phyloP scores from a whole-genome alignment of 1,284 basidiomycete species.

The Thecaphora frezii region DNA sequence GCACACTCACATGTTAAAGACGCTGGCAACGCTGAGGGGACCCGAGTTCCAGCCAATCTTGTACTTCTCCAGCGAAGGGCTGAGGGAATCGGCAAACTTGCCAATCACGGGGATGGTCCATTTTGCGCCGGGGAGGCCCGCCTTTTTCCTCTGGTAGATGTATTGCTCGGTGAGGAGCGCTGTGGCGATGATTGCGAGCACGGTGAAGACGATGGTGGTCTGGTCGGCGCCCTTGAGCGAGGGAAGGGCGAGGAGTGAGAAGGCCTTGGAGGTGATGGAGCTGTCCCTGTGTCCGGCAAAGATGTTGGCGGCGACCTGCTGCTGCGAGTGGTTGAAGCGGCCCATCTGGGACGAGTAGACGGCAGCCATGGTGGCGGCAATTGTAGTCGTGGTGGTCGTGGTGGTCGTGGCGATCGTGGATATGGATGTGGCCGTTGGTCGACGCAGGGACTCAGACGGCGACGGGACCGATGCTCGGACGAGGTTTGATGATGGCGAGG shows the following conservation, averaged over 20 bases:
- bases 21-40: slow-evolving; percentile 56
- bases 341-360: background rate
- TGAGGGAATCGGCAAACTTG: slow-evolving; percentile 57
- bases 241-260: slow-evolving; percentile 29
- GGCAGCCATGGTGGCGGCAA: background rate
- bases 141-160: slow-evolving; percentile 51
- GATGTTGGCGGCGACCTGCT: slow-evolving; percentile 3
- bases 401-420: background rate
- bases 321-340: background rate
- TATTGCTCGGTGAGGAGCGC: slow-evolving; percentile 47
- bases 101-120: slow-evolving; percentile 59
- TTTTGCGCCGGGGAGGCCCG: slow-evolving; percentile 47
- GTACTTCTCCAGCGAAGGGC: slow-evolving; percentile 57
- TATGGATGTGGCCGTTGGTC: background rate
- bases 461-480: no score
- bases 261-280: slow-evolving; percentile 22
- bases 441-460: no score
- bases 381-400: no score
- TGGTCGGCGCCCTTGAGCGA: slow-evolving; percentile 33
- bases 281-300: background rate
- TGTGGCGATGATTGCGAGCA: slow-evolving; percentile 43
- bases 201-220: slow-evolving; percentile 39
- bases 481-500: no score
- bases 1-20: slow-evolving; percentile 53
- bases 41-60: slow-evolving; percentile 57